Percentiles rank a stretch among this genome's conserved stretches.
Evolutionary conservation across 2,329 filamentous ascomycete genomes (phyloP).

Genomic region (Phoma herbarum): DNA sequence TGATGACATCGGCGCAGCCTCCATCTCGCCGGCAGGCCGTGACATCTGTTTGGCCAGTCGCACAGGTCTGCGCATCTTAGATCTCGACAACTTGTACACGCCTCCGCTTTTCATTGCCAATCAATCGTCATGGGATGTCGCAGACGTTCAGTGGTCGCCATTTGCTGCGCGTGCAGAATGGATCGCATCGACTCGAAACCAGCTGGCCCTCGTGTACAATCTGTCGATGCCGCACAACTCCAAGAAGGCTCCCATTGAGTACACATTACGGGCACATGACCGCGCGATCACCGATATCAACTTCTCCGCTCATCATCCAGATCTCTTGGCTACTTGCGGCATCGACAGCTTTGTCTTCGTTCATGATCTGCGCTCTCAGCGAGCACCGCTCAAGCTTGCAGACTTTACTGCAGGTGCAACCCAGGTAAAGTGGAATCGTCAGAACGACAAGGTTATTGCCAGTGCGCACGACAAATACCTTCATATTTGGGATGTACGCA

Average conservation of each 20-base stretch:
- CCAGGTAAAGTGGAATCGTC: slow-evolving; percentile 93
- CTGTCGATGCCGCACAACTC: slow-evolving; percentile 64
- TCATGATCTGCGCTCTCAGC: slow-evolving; percentile 78
- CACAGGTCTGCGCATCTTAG: slow-evolving; percentile 88
- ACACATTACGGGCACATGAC: slow-evolving; percentile 84
- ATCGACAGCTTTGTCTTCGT: slow-evolving; percentile 93
- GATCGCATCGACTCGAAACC: slow-evolving; percentile 94
- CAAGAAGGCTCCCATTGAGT: slow-evolving; percentile 82
- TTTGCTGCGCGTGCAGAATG: slow-evolving; percentile 90
- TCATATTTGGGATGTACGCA: slow-evolving; percentile 89
- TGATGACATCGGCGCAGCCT: slow-evolving; percentile 81
- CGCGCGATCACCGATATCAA: slow-evolving; percentile 96
- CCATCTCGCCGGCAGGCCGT: slow-evolving; percentile 88
- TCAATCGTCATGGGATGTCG: slow-evolving; percentile 91
- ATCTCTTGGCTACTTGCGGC: slow-evolving; percentile 87
- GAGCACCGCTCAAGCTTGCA: slow-evolving; percentile 65
- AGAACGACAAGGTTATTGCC: slow-evolving; percentile 84
- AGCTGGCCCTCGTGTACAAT: slow-evolving; percentile 94
- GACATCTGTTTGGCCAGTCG: slow-evolving; percentile 88
- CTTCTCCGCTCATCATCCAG: slow-evolving; percentile 91
- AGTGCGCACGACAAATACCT: slow-evolving; percentile 90
- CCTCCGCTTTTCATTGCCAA: slow-evolving; percentile 86
- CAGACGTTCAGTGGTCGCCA: slow-evolving; percentile 96
- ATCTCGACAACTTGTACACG: slow-evolving; percentile 88
- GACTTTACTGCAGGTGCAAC: slow-evolving; percentile 95